Percentiles rank a stretch among this genome's conserved stretches.
These are phyloP conservation scores for Dioszegia aurantiaca DNA, from an alignment of 768 basidiomycete genomes.

Conservation along the genomic window DNA sequence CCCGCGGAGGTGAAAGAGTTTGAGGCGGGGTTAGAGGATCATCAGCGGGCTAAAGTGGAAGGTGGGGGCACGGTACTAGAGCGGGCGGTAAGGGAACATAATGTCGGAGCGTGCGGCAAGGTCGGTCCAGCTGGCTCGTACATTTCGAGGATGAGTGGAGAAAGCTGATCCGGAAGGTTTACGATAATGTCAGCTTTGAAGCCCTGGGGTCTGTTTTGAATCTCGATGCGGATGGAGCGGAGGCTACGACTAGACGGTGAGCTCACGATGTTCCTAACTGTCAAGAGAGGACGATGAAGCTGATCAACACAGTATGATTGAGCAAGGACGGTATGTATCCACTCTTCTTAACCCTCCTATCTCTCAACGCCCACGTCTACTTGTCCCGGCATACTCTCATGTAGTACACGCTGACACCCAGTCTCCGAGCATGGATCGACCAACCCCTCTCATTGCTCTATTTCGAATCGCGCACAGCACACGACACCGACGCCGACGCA, in stretches of 20 bases:
- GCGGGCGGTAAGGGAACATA: conserved; percentile 98
- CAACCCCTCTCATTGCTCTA: conserved; percentile 92
- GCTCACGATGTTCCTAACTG: neutral
- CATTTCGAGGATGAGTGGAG: neutral
- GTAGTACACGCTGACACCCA: conserved; percentile 14
- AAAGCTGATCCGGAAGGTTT: conserved; percentile 56
- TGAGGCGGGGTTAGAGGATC: conserved; percentile 75
- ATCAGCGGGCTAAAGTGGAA: conserved; percentile 85
- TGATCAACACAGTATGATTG: conserved; percentile 70
- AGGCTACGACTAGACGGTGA: conserved; percentile 78
- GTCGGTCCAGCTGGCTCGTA: conserved; percentile 46
- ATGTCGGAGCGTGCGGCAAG: conserved; percentile 90
- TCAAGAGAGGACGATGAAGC: neutral
- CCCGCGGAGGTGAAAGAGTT: conserved; percentile 85
- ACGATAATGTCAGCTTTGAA: conserved; percentile 92
- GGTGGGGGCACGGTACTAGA: conserved; percentile 95
- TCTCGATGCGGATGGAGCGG: conserved; percentile 85
- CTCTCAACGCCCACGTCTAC: too few species aligned
- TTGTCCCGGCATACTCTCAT: neutral
- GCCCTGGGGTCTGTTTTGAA: conserved; percentile 89
- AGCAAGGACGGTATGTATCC: conserved; percentile 69
- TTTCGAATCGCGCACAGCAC: conserved; percentile 70
- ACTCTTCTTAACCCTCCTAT: neutral
- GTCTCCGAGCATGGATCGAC: conserved; percentile 83
- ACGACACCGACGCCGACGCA: conserved; percentile 77